A percentile compares a stretch with the other conserved stretches of the same genome.
These are phyloP conservation scores for Pichia sp. DNA, from an alignment of 1,139 yeast species.

Conservation along the genomic window DNA sequence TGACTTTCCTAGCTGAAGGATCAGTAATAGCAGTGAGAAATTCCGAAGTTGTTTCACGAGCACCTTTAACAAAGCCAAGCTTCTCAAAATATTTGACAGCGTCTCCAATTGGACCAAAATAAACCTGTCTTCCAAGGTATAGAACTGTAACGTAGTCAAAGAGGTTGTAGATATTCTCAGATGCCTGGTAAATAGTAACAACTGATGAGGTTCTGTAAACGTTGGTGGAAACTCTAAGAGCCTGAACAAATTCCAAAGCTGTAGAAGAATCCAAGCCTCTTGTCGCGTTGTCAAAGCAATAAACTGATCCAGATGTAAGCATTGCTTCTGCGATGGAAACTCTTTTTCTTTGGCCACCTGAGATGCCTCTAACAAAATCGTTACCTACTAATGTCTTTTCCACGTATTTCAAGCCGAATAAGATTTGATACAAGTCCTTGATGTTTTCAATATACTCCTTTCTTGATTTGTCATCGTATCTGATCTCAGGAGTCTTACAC, in stretches of 20 bases:
- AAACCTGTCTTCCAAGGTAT: constrained; percentile 74
- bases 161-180: constrained; percentile 67
- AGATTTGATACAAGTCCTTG: constrained; percentile 44
- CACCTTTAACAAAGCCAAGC: constrained; percentile 67
- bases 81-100: constrained; percentile 56
- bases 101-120: constrained; percentile 52
- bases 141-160: constrained; percentile 70
- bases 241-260: constrained; percentile 66
- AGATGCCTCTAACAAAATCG: constrained; percentile 67
- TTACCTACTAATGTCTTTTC: constrained; percentile 63
- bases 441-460: constrained; percentile 32
- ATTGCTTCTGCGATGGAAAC: constrained; percentile 69
- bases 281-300: constrained; percentile 71
- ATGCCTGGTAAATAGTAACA: constrained; percentile 79
- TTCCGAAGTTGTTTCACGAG: constrained; percentile 79
- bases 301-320: constrained; percentile 51
- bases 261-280: constrained; percentile 73
- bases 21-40: constrained; percentile 72
- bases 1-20: constrained; percentile 39
- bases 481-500: constrained; percentile 36
- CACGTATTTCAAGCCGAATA: constrained; percentile 46
- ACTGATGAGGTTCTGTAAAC: constrained; percentile 56
- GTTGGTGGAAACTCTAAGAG: constrained; percentile 57
- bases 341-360: constrained; percentile 80
- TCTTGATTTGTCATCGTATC: constrained; percentile 33